Percentiles rank a stretch among this genome's conserved stretches.
Evolutionary conservation across 345 rosid species (phyloP).

Genomic region (Gossypium anomalum): DNA sequence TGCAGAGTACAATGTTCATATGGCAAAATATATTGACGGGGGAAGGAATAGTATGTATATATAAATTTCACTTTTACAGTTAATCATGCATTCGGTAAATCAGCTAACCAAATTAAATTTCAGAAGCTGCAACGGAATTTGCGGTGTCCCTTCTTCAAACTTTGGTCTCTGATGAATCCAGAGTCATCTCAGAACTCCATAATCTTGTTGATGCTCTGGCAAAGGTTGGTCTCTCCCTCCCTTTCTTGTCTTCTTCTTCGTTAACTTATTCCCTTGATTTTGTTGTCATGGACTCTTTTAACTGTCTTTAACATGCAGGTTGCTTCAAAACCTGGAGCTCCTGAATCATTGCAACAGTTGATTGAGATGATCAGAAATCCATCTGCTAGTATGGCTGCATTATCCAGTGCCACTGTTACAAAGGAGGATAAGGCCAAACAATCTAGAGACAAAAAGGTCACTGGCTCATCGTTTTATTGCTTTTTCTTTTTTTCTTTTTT

Average conservation of each 20-base stretch:
- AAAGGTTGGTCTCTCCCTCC: slow-evolving; percentile 44
- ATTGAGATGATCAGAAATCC: slow-evolving; percentile 81
- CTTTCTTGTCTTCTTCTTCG: not conserved
- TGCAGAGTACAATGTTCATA: slow-evolving; percentile 89
- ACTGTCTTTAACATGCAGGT: slow-evolving; percentile 42
- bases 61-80: slow-evolving; percentile 6
- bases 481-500: not conserved
- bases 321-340: slow-evolving; percentile 78
- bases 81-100: not conserved
- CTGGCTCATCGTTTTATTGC: slow-evolving; percentile 11
- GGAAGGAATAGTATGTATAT: slow-evolving; percentile 81
- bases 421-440: slow-evolving; percentile 71
- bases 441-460: slow-evolving; percentile 72
- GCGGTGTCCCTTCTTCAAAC: slow-evolving; percentile 77
- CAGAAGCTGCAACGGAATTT: slow-evolving; percentile 93
- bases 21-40: slow-evolving; percentile 91
- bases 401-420: slow-evolving; percentile 41
- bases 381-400: slow-evolving; percentile 33
- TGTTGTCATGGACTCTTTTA: not conserved
- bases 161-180: slow-evolving; percentile 66
- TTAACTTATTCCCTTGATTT: not conserved
- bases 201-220: slow-evolving; percentile 88
- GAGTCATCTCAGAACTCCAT: slow-evolving; percentile 88
- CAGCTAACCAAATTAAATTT: slow-evolving; percentile 21
- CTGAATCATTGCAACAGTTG: slow-evolving; percentile 73